Base-by-base conservation (phyloP, 2,329 filamentous ascomycete species). In the Aspergillus ochraceoroseus region DNA sequence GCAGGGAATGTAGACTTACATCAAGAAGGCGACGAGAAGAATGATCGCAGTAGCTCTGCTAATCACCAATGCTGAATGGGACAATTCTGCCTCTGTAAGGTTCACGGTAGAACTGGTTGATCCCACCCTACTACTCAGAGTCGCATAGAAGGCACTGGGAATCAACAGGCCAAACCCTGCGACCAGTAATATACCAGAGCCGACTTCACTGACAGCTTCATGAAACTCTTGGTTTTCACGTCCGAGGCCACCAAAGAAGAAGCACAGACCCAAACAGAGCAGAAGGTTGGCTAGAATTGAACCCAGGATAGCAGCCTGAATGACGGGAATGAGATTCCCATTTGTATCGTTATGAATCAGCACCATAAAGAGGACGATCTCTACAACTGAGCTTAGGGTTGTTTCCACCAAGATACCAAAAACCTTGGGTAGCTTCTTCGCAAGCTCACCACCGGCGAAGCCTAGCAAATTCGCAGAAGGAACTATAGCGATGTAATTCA, bases 281-380 rank as follows among this genome's bases (percentile, higher is more conserved):
- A 94, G 67, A 66, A 92, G 76, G 20, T 87, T 94, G 8, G 87
- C 86, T 22, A 94, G 64, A 30, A 94, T 84, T 0, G 85, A 90
- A 23, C 87, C 87, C 0, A 94, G 68, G 40, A 94, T 89, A 17
- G 87, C 87, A 38, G 85, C 85, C 57, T 87, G 79, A 53, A 94
- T 86, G 52, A 92, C 84, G n/a, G 75, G 72, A 44, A 83, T 66
- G 19, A 66, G 46, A 28, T 63, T 57, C n/a, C 67, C 67, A 7
- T 61, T 54, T 13, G 63, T 56, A 20, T 80, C 61, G 70, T 68
- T 73, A 45, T 68, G 65, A 32, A 92, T 72, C 30, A 94, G 67
- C 2, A 89, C 76, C 70, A 90, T 83, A 65, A 94, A 92, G 19
- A 94, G 68, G 32, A 94, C 77, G 41, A 94, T 82, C 59, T 94